Evolutionary conservation across 202 grass and related monocot genomes (phyloP), one percentile per base, ranked within the genome.

Genomic region (Thinopyrum obtusiflorum): DNA sequence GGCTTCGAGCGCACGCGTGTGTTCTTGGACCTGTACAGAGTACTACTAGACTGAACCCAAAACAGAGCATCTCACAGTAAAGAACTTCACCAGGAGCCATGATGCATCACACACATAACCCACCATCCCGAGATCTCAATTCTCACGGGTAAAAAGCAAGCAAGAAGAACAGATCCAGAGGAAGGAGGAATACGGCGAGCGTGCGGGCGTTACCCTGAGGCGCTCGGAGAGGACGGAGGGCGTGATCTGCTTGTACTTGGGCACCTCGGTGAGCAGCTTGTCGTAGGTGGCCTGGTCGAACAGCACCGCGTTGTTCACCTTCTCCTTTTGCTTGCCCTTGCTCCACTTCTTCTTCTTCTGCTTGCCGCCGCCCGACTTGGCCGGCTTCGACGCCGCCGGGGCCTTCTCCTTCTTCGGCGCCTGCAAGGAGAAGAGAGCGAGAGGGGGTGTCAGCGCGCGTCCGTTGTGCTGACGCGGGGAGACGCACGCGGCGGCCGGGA

Each of bases 281-380:
- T 95, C 90, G 77, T 92, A 95, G 67, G 42, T 92, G 37, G 88
- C 84, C 86, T 95, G 93, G 91, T 95, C 93, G 61, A 95, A 95
- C 2, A 95, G 73, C 72, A 95, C 86, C 4, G 90, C 27, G 67
- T 95, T 95, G 93, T 95, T 95, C 60, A 95, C 93, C 88, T 95
- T 95, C 84, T 95, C 93, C 89, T 95, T 95, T 66, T 95, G 93
- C 91, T 95, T 95, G 1, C 93, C 93, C 88, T 95, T 95, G 88
- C 93, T 95, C 91, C 93, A 95, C 84, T 95, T 95, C 89, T 96
- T 96, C 91, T 96, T 96, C 89, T 96, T 93, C 85, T 96, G 91
- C 89, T 96, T 96, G 1, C 94, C 91, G 11, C 93, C 91, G 5
- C 93, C 91, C 25, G 93, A 96, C 68, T 96, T 96, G 74, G 93